phyloP scores from a whole-genome alignment of 2,329 filamentous ascomycete species.

The Tolypocladium endophyticum region DNA sequence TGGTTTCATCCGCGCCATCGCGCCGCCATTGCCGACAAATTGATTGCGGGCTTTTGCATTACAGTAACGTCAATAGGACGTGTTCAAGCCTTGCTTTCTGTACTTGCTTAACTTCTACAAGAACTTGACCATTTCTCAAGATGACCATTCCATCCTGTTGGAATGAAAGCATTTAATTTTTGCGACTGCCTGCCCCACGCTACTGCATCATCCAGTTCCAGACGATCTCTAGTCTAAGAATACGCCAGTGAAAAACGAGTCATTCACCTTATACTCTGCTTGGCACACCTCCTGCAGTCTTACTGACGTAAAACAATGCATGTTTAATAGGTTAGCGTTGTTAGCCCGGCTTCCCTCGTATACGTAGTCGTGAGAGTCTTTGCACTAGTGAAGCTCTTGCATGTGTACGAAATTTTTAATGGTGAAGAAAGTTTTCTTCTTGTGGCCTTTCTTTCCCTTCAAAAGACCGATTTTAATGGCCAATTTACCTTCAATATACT shows the following conservation, averaged over 20 bases:
- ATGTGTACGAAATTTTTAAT: neutral
- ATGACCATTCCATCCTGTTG: too few relatives aligned
- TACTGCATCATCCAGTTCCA: too few relatives aligned
- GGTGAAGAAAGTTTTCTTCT: neutral
- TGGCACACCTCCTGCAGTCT: constrained; percentile 1
- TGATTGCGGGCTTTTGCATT: too few relatives aligned
- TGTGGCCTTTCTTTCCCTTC: neutral
- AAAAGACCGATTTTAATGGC: neutral
- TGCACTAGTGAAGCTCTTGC: neutral
- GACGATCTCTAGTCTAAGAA: too few relatives aligned
- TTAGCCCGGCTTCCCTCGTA: neutral
- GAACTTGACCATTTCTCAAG: too few relatives aligned
- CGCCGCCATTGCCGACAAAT: too few relatives aligned
- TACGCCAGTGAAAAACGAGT: neutral
- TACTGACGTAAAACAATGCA: constrained; percentile 2
- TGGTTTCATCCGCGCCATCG: too few relatives aligned
- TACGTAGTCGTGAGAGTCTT: neutral
- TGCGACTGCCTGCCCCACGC: too few relatives aligned
- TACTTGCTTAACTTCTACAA: too few relatives aligned
- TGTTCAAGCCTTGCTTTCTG: too few relatives aligned
- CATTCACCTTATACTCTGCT: constrained; percentile 1
- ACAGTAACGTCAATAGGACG: too few relatives aligned
- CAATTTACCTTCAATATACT: neutral
- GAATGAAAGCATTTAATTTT: too few relatives aligned
- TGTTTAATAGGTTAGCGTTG: neutral